Conservation (phyloP, 2,329 filamentous ascomycete species). For the Neocucurbitaria cava region DNA sequence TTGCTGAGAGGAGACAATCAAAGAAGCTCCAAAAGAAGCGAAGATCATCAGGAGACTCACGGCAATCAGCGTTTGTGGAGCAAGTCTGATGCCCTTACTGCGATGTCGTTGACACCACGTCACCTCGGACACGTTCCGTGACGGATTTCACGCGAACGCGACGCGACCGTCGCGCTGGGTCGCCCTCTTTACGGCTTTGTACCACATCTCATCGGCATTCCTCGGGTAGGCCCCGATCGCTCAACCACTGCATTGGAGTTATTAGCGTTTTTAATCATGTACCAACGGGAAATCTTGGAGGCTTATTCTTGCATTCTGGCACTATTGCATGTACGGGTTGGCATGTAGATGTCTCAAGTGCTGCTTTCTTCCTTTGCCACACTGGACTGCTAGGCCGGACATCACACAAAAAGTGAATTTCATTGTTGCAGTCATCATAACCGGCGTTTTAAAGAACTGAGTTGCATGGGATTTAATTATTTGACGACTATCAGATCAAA, state of each 20-base stretch:
- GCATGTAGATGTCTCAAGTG: constrained; percentile 2
- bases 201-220: constrained; percentile 30
- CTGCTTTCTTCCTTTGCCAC: constrained; percentile 8
- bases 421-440: constrained; percentile 9
- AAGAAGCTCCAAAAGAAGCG: constrained; percentile 54
- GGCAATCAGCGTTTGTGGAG: constrained; percentile 46
- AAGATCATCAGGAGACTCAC: constrained; percentile 38
- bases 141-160: constrained; percentile 25
- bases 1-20: constrained; percentile 46
- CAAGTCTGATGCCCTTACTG: constrained; percentile 41
- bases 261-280: constrained; percentile 35
- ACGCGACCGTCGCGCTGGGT: constrained; percentile 24
- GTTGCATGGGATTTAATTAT: constrained; percentile 6
- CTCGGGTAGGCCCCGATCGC: constrained; percentile 14
- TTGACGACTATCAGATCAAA: background rate
- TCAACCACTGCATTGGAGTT: constrained; percentile 31
- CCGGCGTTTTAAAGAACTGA: constrained; percentile 13
- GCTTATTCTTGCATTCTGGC: constrained; percentile 18
- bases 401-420: constrained; percentile 4
- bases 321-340: constrained; percentile 18
- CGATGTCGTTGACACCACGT: constrained; percentile 13
- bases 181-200: constrained; percentile 29
- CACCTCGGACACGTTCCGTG: constrained; percentile 19
- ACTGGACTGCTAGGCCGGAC: background rate
- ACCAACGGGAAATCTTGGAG: constrained; percentile 22